Evolutionary conservation across 805 yeast genomes (phyloP).

Genomic region (Barnettozyma vustinii): DNA sequence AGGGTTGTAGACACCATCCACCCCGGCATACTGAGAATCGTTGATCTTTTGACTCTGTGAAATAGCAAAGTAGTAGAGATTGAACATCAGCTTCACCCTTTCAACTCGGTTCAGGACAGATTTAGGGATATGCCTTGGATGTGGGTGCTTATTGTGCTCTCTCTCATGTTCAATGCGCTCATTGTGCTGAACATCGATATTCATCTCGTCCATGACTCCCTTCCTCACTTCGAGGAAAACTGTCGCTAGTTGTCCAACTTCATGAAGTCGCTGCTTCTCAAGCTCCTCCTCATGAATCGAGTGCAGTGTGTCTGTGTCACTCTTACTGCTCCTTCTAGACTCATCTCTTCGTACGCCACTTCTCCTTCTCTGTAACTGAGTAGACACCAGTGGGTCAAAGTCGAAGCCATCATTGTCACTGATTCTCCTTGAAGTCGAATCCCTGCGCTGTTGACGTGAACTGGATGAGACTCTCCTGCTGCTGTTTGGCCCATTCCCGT

Average conservation of each 20-base stretch:
- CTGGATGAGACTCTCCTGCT: background rate
- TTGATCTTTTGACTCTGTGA: constrained; percentile 17
- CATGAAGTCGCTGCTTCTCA: constrained; percentile 15
- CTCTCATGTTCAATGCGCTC: constrained; percentile 19
- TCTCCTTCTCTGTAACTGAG: background rate
- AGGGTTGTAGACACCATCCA: constrained; percentile 75
- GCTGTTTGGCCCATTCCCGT: background rate
- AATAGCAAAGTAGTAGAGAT: constrained; percentile 21
- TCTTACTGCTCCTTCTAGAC: background rate
- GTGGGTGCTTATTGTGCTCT: constrained; percentile 10
- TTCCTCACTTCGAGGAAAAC: constrained; percentile 38
- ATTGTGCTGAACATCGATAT: constrained; percentile 29
- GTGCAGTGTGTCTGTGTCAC: background rate
- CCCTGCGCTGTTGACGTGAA: background rate
- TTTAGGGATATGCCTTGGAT: constrained; percentile 26
- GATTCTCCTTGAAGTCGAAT: background rate
- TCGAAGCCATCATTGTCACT: constrained; percentile 19
- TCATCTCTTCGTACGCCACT: background rate
- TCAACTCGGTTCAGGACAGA: constrained; percentile 42
- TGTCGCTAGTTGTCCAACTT: constrained; percentile 35
- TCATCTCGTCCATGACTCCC: constrained; percentile 37
- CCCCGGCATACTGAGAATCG: constrained; percentile 29
- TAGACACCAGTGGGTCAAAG: constrained; percentile 19
- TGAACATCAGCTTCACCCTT: constrained; percentile 37
- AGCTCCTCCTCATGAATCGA: background rate